Evolutionary conservation across 768 basidiomycete genomes (phyloP), one percentile per base, ranked within the genome.

Genomic region (Rhizopogon rudus): DNA sequence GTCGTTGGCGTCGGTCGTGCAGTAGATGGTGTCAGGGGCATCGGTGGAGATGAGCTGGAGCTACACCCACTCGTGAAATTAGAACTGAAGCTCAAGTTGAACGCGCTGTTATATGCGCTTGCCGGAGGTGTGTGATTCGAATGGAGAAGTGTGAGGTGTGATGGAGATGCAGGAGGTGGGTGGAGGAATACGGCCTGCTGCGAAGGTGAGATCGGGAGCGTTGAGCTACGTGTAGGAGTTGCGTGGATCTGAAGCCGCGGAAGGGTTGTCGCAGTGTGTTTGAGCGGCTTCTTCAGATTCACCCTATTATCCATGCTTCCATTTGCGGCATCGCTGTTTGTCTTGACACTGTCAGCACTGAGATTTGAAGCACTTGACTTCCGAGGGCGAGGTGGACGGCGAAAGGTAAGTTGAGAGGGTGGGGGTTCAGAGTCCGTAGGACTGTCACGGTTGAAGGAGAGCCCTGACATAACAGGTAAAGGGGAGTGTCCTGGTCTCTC

Each of bases 361-460:
- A 89, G 75, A 54, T 81, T 81, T 3, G 87, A 83, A 3, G 75
- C 80, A 56, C 85, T 88, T 12, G 86, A 84, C 44, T 83, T 77
- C 22, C 81, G 73, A 33, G 76, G 76, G 3, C 79, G 81, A 12
- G 80, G 76, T 6, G 78, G 76, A 3, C 79, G 65, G 25, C 61
- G 67, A 73, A 87, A 86, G 7, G 71, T 67, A 41, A 83, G 69
- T 33, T 82, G 81, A 3, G 86, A 87, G 1, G 88, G 86, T 0
- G 86, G 83, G 3, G 86, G 84, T 0, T 87, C 88, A 6, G 82
- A 82, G 16, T 80, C 73, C 1, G 76, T 63, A 58, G 84, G 81
- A 17, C 67, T 61, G 48, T 65, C 56, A 22, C 55, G 61, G 56
- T 75, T 69, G 20, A 76, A 68, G 13, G 76, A 73, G 7, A 71